Evolutionary conservation across 2,329 filamentous ascomycete genomes (phyloP), one percentile per base, ranked within the genome.

Genomic region (Claviceps sp.): DNA sequence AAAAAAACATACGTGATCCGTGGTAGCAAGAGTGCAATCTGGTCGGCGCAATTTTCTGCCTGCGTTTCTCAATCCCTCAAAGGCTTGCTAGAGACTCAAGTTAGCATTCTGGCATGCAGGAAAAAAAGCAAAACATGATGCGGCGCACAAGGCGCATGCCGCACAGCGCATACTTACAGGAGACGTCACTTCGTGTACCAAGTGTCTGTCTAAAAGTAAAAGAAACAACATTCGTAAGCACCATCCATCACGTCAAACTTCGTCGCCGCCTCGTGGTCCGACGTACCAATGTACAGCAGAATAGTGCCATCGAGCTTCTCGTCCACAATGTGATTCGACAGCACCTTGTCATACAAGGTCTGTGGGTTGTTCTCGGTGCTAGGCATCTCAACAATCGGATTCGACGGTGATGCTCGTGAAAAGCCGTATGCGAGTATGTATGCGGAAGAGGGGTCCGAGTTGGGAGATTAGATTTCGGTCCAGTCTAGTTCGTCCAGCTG

Each of bases 141-240:
- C 26, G 26, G 26, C 26, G 26, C 8, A 8, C 26, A 30, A 30
- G 26, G 26, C 26, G 18, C 18, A 14, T 22, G 20, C 6, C 22
- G 42, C 42, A 26, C 16, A 8, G 37, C 18, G 52, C 40, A 26
- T 16, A 49, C 84, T 66, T 78, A 89, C 86, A 57, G 93, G 93
- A 62, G 91, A 96, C 62, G 93, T 98, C 67, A 98, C 93, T 76
- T 98, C 93, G 68, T 98, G 93, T 56, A 97, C 90, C 56, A 98
- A 78, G 76, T 98, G 93, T 69, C 93, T 81, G 72, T 95, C 89
- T 90, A 62, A 53, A 50, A 18, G 60, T 22, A 30, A 22, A 26
- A 24, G 14, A 4, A 13, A 9, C 11, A 5, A 22, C n/a, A 38
- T 48, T 2, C 7, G 47, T 40, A 7, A 48, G 37, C 37, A 22